Conservation (phyloP, 805 yeast genomes). For the Starmerella potacharoeniae region DNA sequence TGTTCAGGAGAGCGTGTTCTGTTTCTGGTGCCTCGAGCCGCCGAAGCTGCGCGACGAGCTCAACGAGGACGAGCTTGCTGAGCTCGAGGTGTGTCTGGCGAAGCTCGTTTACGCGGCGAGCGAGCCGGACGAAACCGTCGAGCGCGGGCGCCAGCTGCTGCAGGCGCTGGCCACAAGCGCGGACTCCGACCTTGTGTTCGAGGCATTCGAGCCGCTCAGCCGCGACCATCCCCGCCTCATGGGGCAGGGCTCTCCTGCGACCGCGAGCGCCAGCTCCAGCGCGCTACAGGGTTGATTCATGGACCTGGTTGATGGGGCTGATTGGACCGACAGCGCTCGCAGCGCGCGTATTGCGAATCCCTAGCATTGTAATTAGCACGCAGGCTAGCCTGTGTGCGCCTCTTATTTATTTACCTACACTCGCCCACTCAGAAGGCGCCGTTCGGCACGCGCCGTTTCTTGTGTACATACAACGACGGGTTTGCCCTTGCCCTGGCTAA, state of each 20-base stretch:
- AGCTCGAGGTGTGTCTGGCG: conserved; percentile 14
- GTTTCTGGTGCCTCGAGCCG: conserved; percentile 14
- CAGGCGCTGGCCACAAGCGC: conserved; percentile 9
- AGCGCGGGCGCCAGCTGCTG: conserved; percentile 12
- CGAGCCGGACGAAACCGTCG: background rate
- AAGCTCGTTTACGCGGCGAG: conserved; percentile 4
- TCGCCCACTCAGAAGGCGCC: background rate
- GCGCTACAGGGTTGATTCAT: too few relatives aligned
- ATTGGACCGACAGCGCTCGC: too few relatives aligned
- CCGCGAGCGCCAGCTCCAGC: background rate
- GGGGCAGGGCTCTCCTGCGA: background rate
- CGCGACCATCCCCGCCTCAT: background rate
- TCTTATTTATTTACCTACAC: background rate
- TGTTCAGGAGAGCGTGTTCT: conserved; percentile 4
- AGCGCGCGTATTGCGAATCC: too few relatives aligned
- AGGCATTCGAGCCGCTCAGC: conserved; percentile 7
- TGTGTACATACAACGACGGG: background rate
- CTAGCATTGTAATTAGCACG: too few relatives aligned
- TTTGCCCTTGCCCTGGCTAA: background rate
- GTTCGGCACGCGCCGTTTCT: too few relatives aligned
- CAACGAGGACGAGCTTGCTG: conserved; percentile 6
- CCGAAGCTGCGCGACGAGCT: conserved; percentile 6
- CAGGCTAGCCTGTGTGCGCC: too few relatives aligned
- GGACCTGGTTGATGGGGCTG: too few relatives aligned
- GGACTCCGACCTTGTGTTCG: conserved; percentile 8